Evolutionary conservation across 2,329 filamentous ascomycete species (phyloP), one percentile per base, ranked within the genome.

Genomic region (Penicillium decumbens): DNA sequence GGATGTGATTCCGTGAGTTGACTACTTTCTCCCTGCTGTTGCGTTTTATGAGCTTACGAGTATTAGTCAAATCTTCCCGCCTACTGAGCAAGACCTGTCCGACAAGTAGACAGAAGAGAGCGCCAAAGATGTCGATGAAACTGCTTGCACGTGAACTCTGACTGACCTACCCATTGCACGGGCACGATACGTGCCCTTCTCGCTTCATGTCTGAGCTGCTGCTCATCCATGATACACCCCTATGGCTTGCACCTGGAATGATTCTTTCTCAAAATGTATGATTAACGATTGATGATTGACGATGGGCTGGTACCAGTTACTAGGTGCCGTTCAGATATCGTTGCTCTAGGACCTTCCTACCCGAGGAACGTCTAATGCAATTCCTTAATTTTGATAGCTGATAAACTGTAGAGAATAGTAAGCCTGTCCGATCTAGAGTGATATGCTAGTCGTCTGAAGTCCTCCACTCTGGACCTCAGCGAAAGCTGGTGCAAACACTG

Each of bases 1-100:
- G 44, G 60, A 79, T 23, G 72, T 77, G 30, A 70, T 95, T 9
- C 88, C 91, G 90, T 95, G 71, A 77, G 87, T 40, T 81, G 2
- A 18, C 15, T 18, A 15, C 33, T n/a, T 49, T 13, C 30, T 27
- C 24, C 27, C 24, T 37, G 40, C 20, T 8, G 18, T 40, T 7
- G 20, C 12, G 39, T 39, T 4, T 24, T 38, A 46, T 15, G 20
- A 29, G 23, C 48, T 59, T 24, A 51, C 43, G n/a, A 39, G 30
- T 24, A 33, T 24, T 20, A 53, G 80, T 77, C 3, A 64, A 65
- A 45, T 74, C 62, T 80, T 81, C 55, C 77, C 79, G 23, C 72
- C 75, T 5, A 71, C 72, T 8, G 61, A 70, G 50, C 59, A 70
- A 28, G 68, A 72, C 44, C 50, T 50, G 30, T n/a, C 30, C 20